Evolutionary conservation across 2,329 filamentous ascomycete genomes (phyloP), one percentile per base, ranked within the genome.

Genomic region (Claviceps arundinis): DNA sequence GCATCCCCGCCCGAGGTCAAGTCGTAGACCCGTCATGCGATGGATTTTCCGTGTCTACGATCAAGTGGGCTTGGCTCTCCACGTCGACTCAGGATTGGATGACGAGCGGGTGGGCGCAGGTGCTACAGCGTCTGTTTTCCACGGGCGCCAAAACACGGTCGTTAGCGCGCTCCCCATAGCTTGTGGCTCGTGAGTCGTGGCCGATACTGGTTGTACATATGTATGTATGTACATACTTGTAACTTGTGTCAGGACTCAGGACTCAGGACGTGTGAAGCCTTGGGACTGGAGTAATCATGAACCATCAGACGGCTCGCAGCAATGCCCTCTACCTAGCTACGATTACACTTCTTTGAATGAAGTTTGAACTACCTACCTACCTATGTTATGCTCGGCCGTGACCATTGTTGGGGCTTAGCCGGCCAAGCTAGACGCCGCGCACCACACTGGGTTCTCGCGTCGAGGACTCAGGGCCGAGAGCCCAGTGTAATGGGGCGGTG

Each of bases 11-110:
- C 42, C 16, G 17, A 13, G 42, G 13, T 44, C 42, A 43, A 24
- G 42, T n/a, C 42, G 42, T 44, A 22, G 42, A 26, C 11, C 41
- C 24, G 19, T 43, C 5, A 26, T 24, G 30, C 17, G 26, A n/a
- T 19, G 48, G 48, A 11, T 30, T 30, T n/a, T 43, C 4, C 40
- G 11, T 42, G 26, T 37, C 11, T 37, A 37, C 14, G n/a, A 24
- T 37, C 38, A 50, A 50, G 48, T 50, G 48, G 48, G 26, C 38
- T 26, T 42, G 38, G 48, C 48, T 43, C 24, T 13, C 38, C n/a
- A 3, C 13, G 48, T 40, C 19, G 26, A 17, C 16, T 6, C 14
- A 7, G 38, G 48, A 50, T 50, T 50, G 48, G 48, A 22, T 22
- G 26, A 11, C 11, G 24, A 19, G 40, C 24, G 30, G 19, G 41